phyloP scores from a whole-genome alignment of 1,284 basidiomycete species.

The Calocybe gambosa region DNA sequence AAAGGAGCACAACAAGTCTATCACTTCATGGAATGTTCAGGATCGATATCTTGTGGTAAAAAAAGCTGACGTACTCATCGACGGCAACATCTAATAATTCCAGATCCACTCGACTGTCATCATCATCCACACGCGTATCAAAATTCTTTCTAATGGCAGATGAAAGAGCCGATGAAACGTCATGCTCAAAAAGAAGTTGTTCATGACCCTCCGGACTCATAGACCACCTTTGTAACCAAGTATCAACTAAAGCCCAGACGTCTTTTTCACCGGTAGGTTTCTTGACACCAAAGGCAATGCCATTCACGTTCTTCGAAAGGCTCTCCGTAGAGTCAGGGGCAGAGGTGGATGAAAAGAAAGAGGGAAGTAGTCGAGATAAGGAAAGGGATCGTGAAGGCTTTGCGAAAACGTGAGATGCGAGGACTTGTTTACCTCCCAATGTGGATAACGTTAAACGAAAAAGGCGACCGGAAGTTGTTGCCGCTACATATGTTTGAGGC shows the following conservation, averaged over 20 bases:
- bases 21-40: slow-evolving; percentile 31
- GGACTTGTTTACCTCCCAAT: slow-evolving; percentile 58
- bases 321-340: slow-evolving; percentile 15
- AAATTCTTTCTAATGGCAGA: slow-evolving; percentile 40
- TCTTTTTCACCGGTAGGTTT: slow-evolving; percentile 38
- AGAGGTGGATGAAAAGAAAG: slow-evolving; percentile 37
- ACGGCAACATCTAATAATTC: slow-evolving; percentile 66
- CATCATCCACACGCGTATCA: slow-evolving; percentile 26
- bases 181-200: slow-evolving; percentile 48
- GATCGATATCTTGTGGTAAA: slow-evolving; percentile 6
- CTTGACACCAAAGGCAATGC: slow-evolving; percentile 45
- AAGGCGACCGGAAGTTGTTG: slow-evolving; percentile 60
- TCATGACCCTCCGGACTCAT: slow-evolving; percentile 64
- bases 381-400: slow-evolving; percentile 48
- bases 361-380: slow-evolving; percentile 54
- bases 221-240: slow-evolving; percentile 63
- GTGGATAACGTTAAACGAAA: slow-evolving; percentile 62
- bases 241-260: slow-evolving; percentile 61
- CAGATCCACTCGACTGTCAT: slow-evolving; percentile 49
- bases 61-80: slow-evolving; percentile 40
- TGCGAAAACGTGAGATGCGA: slow-evolving; percentile 51
- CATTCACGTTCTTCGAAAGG: slow-evolving; percentile 51
- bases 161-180: slow-evolving; percentile 39
- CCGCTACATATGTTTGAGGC: slow-evolving; percentile 62
- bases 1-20: slow-evolving; percentile 56